Percentiles rank a stretch among this genome's conserved stretches.
Evolutionary conservation across 192 early-diverging fungal genomes (phyloP).

Genomic region (Backusella tarrabulga): DNA sequence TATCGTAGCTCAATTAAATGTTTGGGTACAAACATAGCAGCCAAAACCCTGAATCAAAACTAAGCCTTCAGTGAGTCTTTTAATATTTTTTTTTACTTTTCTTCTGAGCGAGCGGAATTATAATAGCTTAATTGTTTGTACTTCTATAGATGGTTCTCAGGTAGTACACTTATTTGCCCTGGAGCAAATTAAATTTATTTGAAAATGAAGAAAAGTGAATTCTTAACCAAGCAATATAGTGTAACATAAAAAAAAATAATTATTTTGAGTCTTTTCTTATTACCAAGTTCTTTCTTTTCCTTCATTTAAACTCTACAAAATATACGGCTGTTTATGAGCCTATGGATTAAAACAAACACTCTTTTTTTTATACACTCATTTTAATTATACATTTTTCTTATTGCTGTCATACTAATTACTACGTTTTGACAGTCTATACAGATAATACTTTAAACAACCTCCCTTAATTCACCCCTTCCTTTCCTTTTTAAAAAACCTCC

Average conservation of each 20-base stretch:
- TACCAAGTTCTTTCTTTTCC: background rate
- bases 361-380: conserved; percentile 3
- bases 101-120: background rate
- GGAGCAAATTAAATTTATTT: conserved; percentile 73
- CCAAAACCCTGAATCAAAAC: conserved; percentile 49
- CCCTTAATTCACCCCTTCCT: conserved; percentile 11
- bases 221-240: conserved; percentile 16
- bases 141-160: conserved; percentile 59
- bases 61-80: conserved; percentile 58
- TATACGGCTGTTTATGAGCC: background rate
- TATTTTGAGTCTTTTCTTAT: background rate
- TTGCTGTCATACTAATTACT: background rate
- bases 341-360: background rate
- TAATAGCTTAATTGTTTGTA: conserved; percentile 4
- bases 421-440: conserved; percentile 6
- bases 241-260: background rate
- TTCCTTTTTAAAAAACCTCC: background rate
- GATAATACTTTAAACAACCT: background rate
- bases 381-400: background rate
- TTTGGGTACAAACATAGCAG: conserved; percentile 77
- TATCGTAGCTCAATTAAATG: conserved; percentile 84
- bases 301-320: background rate
- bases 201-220: conserved; percentile 70
- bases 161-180: conserved; percentile 77
- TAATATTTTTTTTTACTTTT: background rate